Percentiles rank a stretch among this genome's conserved stretches.
phyloP scores from a whole-genome alignment of 257 asterid species.

The Cruciata laevipes region DNA sequence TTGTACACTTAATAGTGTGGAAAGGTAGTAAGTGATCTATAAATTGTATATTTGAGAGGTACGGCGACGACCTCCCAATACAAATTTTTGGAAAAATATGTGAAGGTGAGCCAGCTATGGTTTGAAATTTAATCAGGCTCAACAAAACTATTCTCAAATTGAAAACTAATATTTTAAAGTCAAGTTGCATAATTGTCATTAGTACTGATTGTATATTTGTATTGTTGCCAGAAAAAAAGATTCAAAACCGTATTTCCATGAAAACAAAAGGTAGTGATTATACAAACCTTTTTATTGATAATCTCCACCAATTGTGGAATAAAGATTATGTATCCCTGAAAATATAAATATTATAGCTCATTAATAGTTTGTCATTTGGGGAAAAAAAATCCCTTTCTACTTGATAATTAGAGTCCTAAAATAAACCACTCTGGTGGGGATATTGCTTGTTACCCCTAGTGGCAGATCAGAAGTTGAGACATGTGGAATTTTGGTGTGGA shows the following conservation, averaged over 20 bases:
- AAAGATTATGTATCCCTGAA: background rate
- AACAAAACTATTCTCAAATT: background rate
- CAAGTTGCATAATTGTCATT: background rate
- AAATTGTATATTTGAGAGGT: too few species aligned
- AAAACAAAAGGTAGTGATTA: background rate
- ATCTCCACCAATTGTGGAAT: background rate
- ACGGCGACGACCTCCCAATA: too few species aligned
- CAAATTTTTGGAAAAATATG: slow-evolving; percentile 83
- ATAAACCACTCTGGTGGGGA: too few species aligned
- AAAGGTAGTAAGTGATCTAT: too few species aligned
- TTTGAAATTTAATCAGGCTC: background rate
- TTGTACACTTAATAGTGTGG: too few species aligned
- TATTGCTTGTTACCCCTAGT: too few species aligned
- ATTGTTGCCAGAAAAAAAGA: too few species aligned
- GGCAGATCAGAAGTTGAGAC: too few species aligned
- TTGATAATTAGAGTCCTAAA: too few species aligned
- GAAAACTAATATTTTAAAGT: background rate
- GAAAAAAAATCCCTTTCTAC: too few species aligned
- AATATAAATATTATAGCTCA: too few species aligned
- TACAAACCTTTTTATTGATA: background rate
- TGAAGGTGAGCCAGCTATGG: slow-evolving; percentile 61
- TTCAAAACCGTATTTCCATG: background rate
- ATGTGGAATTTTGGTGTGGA: too few species aligned
- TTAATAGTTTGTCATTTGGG: background rate
- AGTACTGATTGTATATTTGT: background rate